Conservation (phyloP, 192 early-diverging fungal species). For the Backusella psychrophila region DNA sequence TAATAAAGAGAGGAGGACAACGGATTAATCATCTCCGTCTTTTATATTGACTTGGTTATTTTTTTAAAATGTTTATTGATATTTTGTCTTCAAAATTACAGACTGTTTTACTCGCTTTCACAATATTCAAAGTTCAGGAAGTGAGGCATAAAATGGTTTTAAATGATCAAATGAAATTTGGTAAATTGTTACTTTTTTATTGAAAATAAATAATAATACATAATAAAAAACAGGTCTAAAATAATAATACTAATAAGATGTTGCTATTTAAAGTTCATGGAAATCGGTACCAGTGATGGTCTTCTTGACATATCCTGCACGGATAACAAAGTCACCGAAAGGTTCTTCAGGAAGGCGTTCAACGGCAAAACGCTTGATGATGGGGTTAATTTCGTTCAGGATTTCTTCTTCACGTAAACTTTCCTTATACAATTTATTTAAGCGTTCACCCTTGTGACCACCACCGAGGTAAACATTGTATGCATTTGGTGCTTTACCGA, state of each 20-base stretch:
- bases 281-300: constrained; percentile 77
- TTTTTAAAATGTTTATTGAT: too few relatives aligned
- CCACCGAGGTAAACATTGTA: constrained; percentile 97
- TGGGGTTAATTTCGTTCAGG: constrained; percentile 66
- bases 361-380: constrained; percentile 79
- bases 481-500: constrained; percentile 92
- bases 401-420: constrained; percentile 88
- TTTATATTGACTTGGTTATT: too few relatives aligned
- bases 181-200: constrained; percentile 4
- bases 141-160: too few relatives aligned
- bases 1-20: too few relatives aligned
- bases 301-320: constrained; percentile 80
- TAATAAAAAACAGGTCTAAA: constrained; percentile 7
- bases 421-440: constrained; percentile 93
- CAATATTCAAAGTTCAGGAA: too few relatives aligned
- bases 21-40: too few relatives aligned
- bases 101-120: too few relatives aligned
- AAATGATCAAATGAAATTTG: not conserved
- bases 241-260: not conserved
- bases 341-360: constrained; percentile 72
- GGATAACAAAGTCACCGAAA: constrained; percentile 96
- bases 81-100: too few relatives aligned
- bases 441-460: constrained; percentile 77
- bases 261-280: constrained; percentile 55
- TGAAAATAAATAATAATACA: constrained; percentile 7